Evolutionary conservation across 1,284 basidiomycete genomes (phyloP).

Genomic region (Xerocomus amazonicus): DNA sequence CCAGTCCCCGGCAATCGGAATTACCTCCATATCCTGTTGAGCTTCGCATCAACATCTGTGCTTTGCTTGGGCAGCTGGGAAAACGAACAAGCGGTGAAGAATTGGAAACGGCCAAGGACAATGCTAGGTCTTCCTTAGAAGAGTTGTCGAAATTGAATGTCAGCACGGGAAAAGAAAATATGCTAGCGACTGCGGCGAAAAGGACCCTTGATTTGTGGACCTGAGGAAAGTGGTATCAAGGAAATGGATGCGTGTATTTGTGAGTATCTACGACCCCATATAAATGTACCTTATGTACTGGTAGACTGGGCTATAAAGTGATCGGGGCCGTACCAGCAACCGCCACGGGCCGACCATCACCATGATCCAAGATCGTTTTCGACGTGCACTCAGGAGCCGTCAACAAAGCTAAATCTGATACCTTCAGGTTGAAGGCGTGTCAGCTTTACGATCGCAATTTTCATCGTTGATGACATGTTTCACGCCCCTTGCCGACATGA

Average conservation of each 20-base stretch:
- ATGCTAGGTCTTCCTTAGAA: slow-evolving; percentile 49
- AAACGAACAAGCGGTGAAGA: slow-evolving; percentile 48
- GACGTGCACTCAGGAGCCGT: too few species aligned
- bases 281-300: neutral
- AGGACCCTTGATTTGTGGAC: slow-evolving; percentile 47
- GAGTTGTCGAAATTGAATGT: slow-evolving; percentile 37
- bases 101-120: slow-evolving; percentile 48
- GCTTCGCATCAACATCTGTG: slow-evolving; percentile 69
- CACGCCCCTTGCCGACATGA: too few species aligned
- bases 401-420: too few species aligned
- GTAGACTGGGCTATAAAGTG: neutral
- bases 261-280: neutral
- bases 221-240: slow-evolving; percentile 1
- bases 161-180: slow-evolving; percentile 39
- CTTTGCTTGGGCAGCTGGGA: slow-evolving; percentile 61
- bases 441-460: too few species aligned
- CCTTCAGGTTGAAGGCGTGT: too few species aligned
- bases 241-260: neutral
- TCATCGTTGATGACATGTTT: too few species aligned
- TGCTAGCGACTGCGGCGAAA: slow-evolving; percentile 43
- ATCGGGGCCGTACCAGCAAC: neutral
- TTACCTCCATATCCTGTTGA: slow-evolving; percentile 51
- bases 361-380: too few species aligned
- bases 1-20: slow-evolving; percentile 36
- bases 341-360: neutral